A percentile compares a stretch with the other conserved stretches of the same genome.
These are phyloP conservation scores for Citrus australasica DNA, from an alignment of 345 rosid genomes.

Conservation along the genomic window DNA sequence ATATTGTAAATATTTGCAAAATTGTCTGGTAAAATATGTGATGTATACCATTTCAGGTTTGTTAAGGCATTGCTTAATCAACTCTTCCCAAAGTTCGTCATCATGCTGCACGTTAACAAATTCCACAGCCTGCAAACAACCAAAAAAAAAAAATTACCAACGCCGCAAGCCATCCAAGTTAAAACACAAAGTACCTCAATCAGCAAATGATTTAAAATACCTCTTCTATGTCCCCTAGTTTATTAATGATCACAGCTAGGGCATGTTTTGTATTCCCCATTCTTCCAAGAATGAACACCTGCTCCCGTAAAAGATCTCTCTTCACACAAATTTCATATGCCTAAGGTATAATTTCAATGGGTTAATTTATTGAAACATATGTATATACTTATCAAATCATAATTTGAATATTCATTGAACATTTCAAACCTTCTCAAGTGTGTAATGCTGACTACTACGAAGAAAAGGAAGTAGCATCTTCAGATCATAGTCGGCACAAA, in stretches of 20 bases:
- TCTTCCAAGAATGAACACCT: slow-evolving; percentile 95
- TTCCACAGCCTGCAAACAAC: slow-evolving; percentile 87
- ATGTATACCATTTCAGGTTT: slow-evolving; percentile 93
- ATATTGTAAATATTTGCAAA: background rate
- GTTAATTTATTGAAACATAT: slow-evolving; percentile 14
- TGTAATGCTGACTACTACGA: slow-evolving; percentile 96
- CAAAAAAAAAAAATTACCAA: slow-evolving; percentile 8
- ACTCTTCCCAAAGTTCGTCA: slow-evolving; percentile 99
- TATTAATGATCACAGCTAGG: slow-evolving; percentile 82
- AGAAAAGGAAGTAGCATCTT: slow-evolving; percentile 96
- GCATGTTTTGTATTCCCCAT: slow-evolving; percentile 97
- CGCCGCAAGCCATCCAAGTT: slow-evolving; percentile 11
- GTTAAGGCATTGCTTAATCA: slow-evolving; percentile 88
- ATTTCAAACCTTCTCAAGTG: slow-evolving; percentile 79
- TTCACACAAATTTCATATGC: slow-evolving; percentile 82
- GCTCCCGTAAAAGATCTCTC: slow-evolving; percentile 83
- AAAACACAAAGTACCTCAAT: background rate
- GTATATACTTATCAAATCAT: slow-evolving; percentile 2
- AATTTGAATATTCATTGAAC: slow-evolving; percentile 17
- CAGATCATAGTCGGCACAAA: slow-evolving; percentile 84
- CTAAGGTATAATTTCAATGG: slow-evolving; percentile 41
- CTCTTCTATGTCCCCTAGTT: slow-evolving; percentile 96
- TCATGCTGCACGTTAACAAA: slow-evolving; percentile 95
- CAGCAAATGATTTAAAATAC: slow-evolving; percentile 31
- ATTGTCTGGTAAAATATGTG: background rate